Base-by-base conservation (phyloP, 495 filamentous ascomycete species). In the Cryomyces minteri region DNA sequence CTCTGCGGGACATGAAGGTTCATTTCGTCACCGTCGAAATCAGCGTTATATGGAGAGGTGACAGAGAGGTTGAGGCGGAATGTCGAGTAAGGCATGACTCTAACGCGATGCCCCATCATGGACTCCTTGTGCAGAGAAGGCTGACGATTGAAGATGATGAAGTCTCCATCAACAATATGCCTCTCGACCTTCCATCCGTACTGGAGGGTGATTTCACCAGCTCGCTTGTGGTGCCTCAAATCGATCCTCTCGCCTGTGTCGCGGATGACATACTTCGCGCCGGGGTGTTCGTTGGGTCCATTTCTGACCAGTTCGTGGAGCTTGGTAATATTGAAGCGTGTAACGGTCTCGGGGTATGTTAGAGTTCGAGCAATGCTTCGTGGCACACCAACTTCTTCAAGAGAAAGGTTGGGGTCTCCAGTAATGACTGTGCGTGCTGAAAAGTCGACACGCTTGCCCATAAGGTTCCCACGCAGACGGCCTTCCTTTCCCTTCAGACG, bases 11-110 rank as follows among this genome's bases (percentile, higher is more conserved):
- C 92, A 70, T 99, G 90, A 62, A 99, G 74, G 58, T 99, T 99
- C 90, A 99, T 99, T 64, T 99, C 90, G 62, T 99, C 90, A 51
- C 90, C 90, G 58, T 99, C 90, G 58, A 99, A 99, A 79, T 99
- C 90, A 49, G 90, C 90, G 62, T 99, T 99, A 67, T 99, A 99
- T 1, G 90, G 90, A 38, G 87, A 88, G 0, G 90, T 99, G 54
- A 99, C 90, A 1, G 90, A 99, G 48, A 99, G 63, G 54, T 99
- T 99, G 25, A 99, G 71, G 32, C 90, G 75, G 69, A 99, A 99
- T 1, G 90, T 99, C 4, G 90, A 99, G 61, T 88, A 99, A 0
- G 90, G 90, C 90, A 99, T 94, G 38, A 99, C 90, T 32, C 79
- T 78, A 36, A 99, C 88, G 43, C 87, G 76, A 66, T 99, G 90